Evolutionary conservation across 2,329 filamentous ascomycete genomes (phyloP), one percentile per base, ranked within the genome.

Genomic region (Zymoseptoria passerinii): DNA sequence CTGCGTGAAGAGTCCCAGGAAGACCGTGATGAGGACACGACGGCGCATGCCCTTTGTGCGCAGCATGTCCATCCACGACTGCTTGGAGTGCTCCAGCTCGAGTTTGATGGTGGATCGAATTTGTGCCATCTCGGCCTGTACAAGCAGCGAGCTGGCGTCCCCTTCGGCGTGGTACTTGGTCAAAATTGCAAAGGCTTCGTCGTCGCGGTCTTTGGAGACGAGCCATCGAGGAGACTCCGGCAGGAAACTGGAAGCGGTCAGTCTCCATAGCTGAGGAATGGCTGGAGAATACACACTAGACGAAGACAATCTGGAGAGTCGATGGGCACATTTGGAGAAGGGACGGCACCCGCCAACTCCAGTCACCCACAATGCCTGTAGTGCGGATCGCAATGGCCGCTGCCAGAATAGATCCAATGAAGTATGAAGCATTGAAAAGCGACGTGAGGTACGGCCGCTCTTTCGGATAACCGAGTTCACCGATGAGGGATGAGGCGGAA

Each of bases 151-250:
- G 67, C 81, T 76, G 56, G 67, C 69, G 65, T 85, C 76, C 27
- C 84, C 84, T n/a, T 83, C 82, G n/a, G 79, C 83, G 66, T 88
- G 85, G 68, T 84, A 83, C 66, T 83, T 81, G 53, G 80, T 77
- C 4, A 88, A 76, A n/a, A 73, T 69, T 6, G 27, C 44, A 44
- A 57, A 52, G 3, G 62, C 62, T 29, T 64, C 60, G 6, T 59
- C 56, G 10, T 35, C 40, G 18, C 58, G 58, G 19, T 57, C 58
- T 18, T 50, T 56, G 13, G 60, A 57, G 1, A 61, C 58, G 16
- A 64, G 56, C 58, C 61, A 64, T 28, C 61, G 10, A 10, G 62
- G 62, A 6, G 58, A 60, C 28, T 64, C 62, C 16, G 61, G 62
- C 8, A 64, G 55, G 40, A 56, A 61, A 28, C 53, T 54, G 23